Conservation (phyloP, 352 stramenopile genomes). For the Blastocystis hominis region DNA sequence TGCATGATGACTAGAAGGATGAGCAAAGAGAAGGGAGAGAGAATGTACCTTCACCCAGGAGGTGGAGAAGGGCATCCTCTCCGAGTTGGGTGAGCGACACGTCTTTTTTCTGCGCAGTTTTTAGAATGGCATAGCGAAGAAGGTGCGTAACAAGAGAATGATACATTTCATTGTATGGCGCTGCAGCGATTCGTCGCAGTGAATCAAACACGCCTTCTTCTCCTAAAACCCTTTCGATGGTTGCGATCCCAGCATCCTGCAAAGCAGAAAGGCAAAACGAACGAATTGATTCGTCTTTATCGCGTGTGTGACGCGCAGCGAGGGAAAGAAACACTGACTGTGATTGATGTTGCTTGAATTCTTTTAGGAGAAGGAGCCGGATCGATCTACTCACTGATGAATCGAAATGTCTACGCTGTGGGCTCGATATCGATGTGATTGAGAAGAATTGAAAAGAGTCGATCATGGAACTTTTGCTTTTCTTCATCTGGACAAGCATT, state of each 20-base stretch:
- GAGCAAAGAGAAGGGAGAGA: neutral
- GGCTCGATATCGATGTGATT: constrained; percentile 13
- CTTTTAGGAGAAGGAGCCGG: neutral
- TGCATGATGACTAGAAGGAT: neutral
- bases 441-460: neutral
- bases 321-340: neutral
- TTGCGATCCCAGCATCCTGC: neutral
- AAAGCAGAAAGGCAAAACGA: neutral
- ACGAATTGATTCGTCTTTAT: neutral
- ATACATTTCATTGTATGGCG: neutral
- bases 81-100: neutral
- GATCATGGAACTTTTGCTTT: neutral
- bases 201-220: neutral
- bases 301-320: neutral
- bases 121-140: neutral
- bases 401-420: neutral
- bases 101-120: neutral
- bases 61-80: neutral
- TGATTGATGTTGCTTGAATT: neutral
- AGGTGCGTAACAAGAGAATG: neutral
- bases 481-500: neutral
- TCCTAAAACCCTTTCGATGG: neutral
- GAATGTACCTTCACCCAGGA: neutral
- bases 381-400: neutral
- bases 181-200: neutral